A percentile compares a stretch with the other conserved stretches of the same genome.
Evolutionary conservation across 208 protist species (phyloP).

Genomic region (Vickermania ingenoplastis): DNA sequence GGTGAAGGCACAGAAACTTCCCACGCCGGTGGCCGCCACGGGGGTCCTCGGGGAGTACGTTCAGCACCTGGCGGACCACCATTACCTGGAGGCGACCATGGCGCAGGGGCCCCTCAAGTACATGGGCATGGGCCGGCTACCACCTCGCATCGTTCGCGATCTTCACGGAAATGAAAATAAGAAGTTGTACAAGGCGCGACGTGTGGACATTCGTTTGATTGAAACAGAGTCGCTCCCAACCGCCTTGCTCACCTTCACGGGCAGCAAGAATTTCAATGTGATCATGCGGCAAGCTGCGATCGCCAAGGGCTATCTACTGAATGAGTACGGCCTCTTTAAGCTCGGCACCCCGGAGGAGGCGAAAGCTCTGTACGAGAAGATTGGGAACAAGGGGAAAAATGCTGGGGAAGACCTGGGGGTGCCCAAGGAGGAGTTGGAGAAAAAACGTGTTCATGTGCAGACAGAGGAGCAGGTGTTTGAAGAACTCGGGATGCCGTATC

Average conservation of each 20-base stretch:
- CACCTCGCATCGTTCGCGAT: slow-evolving; percentile 58
- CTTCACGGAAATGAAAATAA: slow-evolving; percentile 49
- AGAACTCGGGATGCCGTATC: slow-evolving; percentile 76
- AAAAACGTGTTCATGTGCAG: slow-evolving; percentile 66
- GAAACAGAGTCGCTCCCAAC: slow-evolving; percentile 76
- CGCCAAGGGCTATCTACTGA: slow-evolving; percentile 79
- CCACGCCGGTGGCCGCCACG: slow-evolving; percentile 55
- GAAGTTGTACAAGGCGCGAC: slow-evolving; percentile 83
- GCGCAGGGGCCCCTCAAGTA: slow-evolving; percentile 82
- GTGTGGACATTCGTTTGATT: slow-evolving; percentile 87
- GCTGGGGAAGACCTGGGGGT: slow-evolving; percentile 71
- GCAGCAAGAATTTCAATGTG: slow-evolving; percentile 91
- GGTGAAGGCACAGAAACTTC: slow-evolving; percentile 34
- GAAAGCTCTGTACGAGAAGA: slow-evolving; percentile 59
- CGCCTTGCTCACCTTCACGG: slow-evolving; percentile 90
- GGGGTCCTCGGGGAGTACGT: slow-evolving; percentile 56
- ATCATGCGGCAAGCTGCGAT: slow-evolving; percentile 88
- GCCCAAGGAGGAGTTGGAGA: slow-evolving; percentile 75
- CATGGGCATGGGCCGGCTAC: slow-evolving; percentile 84
- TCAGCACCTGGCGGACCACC: slow-evolving; percentile 40
- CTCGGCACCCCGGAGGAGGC: slow-evolving; percentile 79
- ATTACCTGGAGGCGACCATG: slow-evolving; percentile 85
- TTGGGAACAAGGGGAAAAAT: slow-evolving; percentile 60
- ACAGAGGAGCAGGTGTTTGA: slow-evolving; percentile 84
- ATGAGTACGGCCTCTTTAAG: slow-evolving; percentile 85